Base-by-base conservation (phyloP, 1,139 yeast genomes). In the Hyphopichia buzzinii region DNA sequence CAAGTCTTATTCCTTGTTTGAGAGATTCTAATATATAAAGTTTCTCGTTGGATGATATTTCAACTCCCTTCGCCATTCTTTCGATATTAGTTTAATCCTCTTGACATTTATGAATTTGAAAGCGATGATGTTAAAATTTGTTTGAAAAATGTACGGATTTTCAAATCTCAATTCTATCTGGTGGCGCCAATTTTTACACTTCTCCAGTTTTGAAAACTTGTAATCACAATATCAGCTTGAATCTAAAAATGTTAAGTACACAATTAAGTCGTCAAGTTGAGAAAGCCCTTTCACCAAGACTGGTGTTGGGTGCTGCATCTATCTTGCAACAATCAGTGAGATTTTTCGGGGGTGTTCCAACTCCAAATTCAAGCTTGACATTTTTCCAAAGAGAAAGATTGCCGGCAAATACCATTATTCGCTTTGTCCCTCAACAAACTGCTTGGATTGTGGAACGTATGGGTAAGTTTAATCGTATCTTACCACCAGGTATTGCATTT, bases 361-460 rank as follows among this genome's bases (percentile, higher is more conserved):
- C 14, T 7, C 19, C 30, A 13, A 15, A 5, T 30, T 39, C 52
- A 14, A 46, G 57, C 12, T 51, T 81, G 50, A 79, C 74, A 34
- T 85, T 73, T 57, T 85, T 85, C 61, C 90, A 83, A 56, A 73
- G 71, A 37, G 81, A 79, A 39, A 67, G 76, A 41, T 64, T 84
- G 35, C 95, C 95, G 7, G 64, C 87, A 22, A 86, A 86, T 58
- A 86, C 95, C 2, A 59, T 85, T 1, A 58, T 86, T 30, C 67
- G 84, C 48, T 87, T 87, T 57, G 95, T 87, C 4, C 96, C 96
- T 2, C 95, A 87, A 55, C 95, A 86, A 59, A 83, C 87, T 11
- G 95, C 95, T 3, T 87, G 94, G 90, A 79, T 87, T 15, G 95
- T 87, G 19, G 96, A 87, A 60, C 71, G 96, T 45, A 87, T 87